Conservation (phyloP, 768 basidiomycete species). For the Lactifluus echinatus region DNA sequence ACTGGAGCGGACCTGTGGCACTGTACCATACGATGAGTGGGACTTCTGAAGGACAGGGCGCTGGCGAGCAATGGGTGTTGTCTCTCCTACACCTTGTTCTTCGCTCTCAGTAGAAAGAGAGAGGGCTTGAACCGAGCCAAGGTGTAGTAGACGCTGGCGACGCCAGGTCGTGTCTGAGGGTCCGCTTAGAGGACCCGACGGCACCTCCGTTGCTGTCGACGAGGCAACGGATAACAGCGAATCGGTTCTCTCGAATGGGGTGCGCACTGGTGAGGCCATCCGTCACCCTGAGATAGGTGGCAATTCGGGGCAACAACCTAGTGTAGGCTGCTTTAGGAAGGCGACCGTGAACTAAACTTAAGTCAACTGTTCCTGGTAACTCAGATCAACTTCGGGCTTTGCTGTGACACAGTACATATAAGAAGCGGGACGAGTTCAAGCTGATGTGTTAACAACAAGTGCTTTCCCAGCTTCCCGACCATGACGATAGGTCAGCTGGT, state of each 20-base stretch:
- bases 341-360: background rate
- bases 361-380: too few species aligned
- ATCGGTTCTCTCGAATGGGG: background rate
- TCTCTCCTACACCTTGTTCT: conserved; percentile 27
- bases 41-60: conserved; percentile 23
- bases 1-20: conserved; percentile 10
- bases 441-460: too few species aligned
- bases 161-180: conserved; percentile 55
- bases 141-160: conserved; percentile 48
- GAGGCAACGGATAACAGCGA: background rate
- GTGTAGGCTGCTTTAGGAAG: conserved; percentile 1
- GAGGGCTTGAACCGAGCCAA: conserved; percentile 30
- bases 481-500: background rate
- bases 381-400: too few species aligned
- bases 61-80: conserved; percentile 26
- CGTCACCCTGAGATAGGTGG: background rate
- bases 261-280: background rate
- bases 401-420: too few species aligned
- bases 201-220: conserved; percentile 13
- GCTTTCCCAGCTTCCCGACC: too few species aligned
- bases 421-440: too few species aligned
- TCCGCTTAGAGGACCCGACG: conserved; percentile 33
- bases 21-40: conserved; percentile 50
- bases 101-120: conserved; percentile 6
- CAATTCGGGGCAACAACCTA: too few species aligned